Percentiles rank a stretch among this genome's conserved stretches.
phyloP scores from a whole-genome alignment of 805 yeast species.

The Barnettozyma pratensis region DNA sequence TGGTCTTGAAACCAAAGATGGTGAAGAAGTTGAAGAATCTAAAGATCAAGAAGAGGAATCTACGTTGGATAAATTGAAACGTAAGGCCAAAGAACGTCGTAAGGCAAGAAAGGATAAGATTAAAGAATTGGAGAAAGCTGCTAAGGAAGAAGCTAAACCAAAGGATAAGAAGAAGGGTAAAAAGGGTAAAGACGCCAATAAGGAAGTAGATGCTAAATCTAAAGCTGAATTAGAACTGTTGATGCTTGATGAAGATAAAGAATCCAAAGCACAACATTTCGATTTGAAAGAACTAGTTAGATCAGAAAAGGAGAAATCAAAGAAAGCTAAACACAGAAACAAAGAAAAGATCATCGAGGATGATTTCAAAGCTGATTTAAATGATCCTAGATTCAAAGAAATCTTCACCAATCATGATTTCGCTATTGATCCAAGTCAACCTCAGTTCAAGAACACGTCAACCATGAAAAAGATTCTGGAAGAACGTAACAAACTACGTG shows the following conservation, averaged over 20 bases:
- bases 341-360: constrained; percentile 49
- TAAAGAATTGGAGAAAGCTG: constrained; percentile 52
- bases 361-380: constrained; percentile 61
- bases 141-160: constrained; percentile 27
- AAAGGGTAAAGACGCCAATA: background rate
- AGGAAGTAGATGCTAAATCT: constrained; percentile 35
- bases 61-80: constrained; percentile 72
- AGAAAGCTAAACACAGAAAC: constrained; percentile 40
- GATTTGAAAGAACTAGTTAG: constrained; percentile 72
- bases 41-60: constrained; percentile 48
- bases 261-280: constrained; percentile 54
- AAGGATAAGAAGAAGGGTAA: background rate
- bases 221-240: constrained; percentile 71
- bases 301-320: constrained; percentile 60
- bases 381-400: constrained; percentile 82
- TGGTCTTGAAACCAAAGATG: constrained; percentile 51
- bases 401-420: constrained; percentile 81
- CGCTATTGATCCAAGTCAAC: constrained; percentile 90
- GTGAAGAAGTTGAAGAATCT: constrained; percentile 16
- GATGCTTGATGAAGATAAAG: constrained; percentile 41
- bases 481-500: constrained; percentile 60
- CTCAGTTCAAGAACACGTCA: constrained; percentile 83
- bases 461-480: constrained; percentile 80
- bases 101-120: constrained; percentile 74
- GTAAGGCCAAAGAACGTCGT: constrained; percentile 92